phyloP scores from a whole-genome alignment of 176 grass and related monocot species.

The Bolboschoenus planiculmis region DNA sequence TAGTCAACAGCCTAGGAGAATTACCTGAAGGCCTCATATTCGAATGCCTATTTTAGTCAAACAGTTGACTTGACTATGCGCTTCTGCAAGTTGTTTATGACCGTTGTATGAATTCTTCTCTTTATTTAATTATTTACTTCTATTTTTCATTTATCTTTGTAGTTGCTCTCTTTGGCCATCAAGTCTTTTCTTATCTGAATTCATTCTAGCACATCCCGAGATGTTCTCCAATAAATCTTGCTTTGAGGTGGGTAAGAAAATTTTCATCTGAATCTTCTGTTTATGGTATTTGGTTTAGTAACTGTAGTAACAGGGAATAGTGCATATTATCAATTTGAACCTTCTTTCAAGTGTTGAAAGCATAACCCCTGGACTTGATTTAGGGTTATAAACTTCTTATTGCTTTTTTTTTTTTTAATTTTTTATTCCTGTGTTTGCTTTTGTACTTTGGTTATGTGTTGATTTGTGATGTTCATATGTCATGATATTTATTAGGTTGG shows the following conservation, averaged over 20 bases:
- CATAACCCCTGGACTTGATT: background rate
- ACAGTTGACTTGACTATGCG: background rate
- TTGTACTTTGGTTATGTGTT: conserved; percentile 16
- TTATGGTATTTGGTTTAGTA: background rate
- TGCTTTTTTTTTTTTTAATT: too few relatives aligned
- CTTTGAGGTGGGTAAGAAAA: conserved; percentile 52
- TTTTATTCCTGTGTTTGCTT: background rate
- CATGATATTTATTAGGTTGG: conserved; percentile 56
- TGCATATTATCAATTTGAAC: conserved; percentile 1
- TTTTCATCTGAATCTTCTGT: background rate
- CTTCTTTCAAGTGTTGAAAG: background rate
- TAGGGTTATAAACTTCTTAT: background rate
- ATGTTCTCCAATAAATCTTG: conserved; percentile 58
- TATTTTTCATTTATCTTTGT: conserved; percentile 24
- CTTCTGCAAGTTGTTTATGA: background rate
- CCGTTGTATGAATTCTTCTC: background rate
- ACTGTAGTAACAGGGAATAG: background rate
- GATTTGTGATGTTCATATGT: conserved; percentile 20
- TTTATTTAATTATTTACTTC: background rate
- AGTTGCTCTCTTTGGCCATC: conserved; percentile 93
- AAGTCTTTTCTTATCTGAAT: conserved; percentile 79
- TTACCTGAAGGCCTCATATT: conserved; percentile 13
- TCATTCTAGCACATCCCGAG: conserved; percentile 65
- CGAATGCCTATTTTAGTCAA: background rate
- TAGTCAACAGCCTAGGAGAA: conserved; percentile 51